phyloP scores from a whole-genome alignment of 2,329 filamentous ascomycete species.

The Cladosporium sp. region DNA sequence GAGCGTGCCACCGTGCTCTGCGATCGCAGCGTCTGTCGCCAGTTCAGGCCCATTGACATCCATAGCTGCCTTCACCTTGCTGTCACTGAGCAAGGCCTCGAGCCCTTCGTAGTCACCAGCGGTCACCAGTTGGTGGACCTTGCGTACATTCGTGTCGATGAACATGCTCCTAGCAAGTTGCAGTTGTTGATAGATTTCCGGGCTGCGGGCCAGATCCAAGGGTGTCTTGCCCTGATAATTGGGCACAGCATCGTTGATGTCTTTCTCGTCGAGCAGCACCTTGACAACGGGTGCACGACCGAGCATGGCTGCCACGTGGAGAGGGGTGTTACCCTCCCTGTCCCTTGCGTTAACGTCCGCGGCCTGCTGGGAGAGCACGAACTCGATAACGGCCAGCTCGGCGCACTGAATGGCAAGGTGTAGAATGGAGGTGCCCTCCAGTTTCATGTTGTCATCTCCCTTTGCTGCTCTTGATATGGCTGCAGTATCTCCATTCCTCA shows the following conservation, averaged over 20 bases:
- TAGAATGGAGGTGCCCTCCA: slow-evolving; percentile 83
- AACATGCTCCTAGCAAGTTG: slow-evolving; percentile 87
- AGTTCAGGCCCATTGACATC: slow-evolving; percentile 92
- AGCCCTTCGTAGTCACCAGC: slow-evolving; percentile 70
- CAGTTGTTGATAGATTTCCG: slow-evolving; percentile 92
- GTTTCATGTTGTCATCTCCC: slow-evolving; percentile 36
- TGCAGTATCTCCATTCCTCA: slow-evolving; percentile 84
- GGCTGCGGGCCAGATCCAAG: slow-evolving; percentile 81
- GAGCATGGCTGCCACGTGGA: slow-evolving; percentile 81
- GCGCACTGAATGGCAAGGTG: slow-evolving; percentile 95
- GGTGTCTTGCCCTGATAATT: slow-evolving; percentile 83
- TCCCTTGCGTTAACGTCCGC: slow-evolving; percentile 81
- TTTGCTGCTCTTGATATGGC: slow-evolving; percentile 83
- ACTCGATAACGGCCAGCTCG: slow-evolving; percentile 86
- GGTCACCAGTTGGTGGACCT: slow-evolving; percentile 74
- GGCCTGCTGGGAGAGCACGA: slow-evolving; percentile 66
- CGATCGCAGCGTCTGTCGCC: slow-evolving; percentile 70
- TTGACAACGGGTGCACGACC: slow-evolving; percentile 77
- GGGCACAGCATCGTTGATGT: slow-evolving; percentile 80
- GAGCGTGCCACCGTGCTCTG: slow-evolving; percentile 81
- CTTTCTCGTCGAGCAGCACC: slow-evolving; percentile 73
- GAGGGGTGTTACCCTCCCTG: slow-evolving; percentile 86
- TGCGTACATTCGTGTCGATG: slow-evolving; percentile 76
- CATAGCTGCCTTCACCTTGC: slow-evolving; percentile 75
- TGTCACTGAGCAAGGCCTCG: slow-evolving; percentile 76